Base-by-base conservation (phyloP, 2,329 filamentous ascomycete species). In the Thielaviopsis musarum region DNA sequence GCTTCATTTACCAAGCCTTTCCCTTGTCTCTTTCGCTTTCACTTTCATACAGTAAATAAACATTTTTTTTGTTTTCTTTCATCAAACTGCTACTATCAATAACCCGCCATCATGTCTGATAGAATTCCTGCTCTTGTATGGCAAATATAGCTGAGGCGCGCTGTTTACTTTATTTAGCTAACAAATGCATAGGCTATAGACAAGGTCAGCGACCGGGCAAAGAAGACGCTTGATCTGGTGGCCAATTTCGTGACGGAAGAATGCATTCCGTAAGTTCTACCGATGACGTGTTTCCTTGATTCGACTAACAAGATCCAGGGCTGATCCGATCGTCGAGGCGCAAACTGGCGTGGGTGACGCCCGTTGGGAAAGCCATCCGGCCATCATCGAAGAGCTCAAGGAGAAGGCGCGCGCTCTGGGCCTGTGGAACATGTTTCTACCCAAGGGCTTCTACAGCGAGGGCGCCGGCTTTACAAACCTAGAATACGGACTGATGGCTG, bases 391-490 rank as follows among this genome's bases (percentile, higher is more conserved):
- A 65, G 85, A 93, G 59, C 80, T 98, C 66, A 97, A 97, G 79
- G 76, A 74, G 64, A 87, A 90, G 71, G 93, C 91, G 52, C 81
- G 78, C 68, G 79, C 85, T 66, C 79, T 95, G 26, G 93, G 91
- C 1, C 77, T 98, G 53, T 98, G 93, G 93, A 98, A 98, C 74
- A 87, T 98, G 85, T 98, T 98, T 77, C 74, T 98, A 65, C 88
- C 93, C 64, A 91, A 87, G 75, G 90, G 85, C 66, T 91, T 96
- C 74, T 97, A 96, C 79, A 88, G 86, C 71, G 88, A 96, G 75
- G 94, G 90, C 1, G 90, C 91, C 24, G 93, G 93, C 38, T 96
- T 89, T 75, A 88, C 84, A 62, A 98, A 97, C 73, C 77, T 98
- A 63, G 93, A 98, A 74, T 98, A 98, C 69, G 93, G 91, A 13